Conservation (phyloP, 2,329 filamentous ascomycete genomes). For the Trichoderma sp. region DNA sequence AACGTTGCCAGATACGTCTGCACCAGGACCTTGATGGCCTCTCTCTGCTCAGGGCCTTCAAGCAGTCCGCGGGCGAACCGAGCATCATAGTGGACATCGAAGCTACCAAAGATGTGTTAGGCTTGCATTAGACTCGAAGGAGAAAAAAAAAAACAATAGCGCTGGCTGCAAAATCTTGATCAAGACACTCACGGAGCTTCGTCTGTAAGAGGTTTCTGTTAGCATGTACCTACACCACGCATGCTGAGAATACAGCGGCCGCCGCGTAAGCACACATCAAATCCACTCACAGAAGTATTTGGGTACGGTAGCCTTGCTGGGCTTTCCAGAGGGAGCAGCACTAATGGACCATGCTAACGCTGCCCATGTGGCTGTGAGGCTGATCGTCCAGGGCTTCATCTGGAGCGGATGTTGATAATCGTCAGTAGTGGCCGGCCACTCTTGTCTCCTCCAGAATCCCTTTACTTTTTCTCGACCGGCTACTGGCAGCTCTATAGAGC, state of each 20-base stretch:
- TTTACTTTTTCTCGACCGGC: neutral
- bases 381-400: constrained; percentile 13
- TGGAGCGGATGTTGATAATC: neutral
- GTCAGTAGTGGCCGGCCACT: neutral
- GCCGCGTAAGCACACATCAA: neutral
- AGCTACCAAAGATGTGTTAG: constrained; percentile 26
- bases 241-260: neutral
- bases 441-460: neutral
- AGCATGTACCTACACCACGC: constrained; percentile 6
- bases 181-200: constrained; percentile 14
- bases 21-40: constrained; percentile 66
- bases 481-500: neutral
- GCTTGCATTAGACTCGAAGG: neutral
- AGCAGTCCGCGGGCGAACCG: constrained; percentile 46
- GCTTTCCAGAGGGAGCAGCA: constrained; percentile 9
- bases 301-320: constrained; percentile 23
- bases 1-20: constrained; percentile 73
- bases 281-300: constrained; percentile 33
- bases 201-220: neutral
- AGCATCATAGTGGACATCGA: constrained; percentile 39
- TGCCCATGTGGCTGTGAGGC: constrained; percentile 2
- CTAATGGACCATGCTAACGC: constrained; percentile 3
- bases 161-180: neutral
- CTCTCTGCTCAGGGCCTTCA: constrained; percentile 57
- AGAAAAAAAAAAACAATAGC: neutral